Conservation (phyloP, 106 monocot species). For the Dioscorea zingiberensis region DNA sequence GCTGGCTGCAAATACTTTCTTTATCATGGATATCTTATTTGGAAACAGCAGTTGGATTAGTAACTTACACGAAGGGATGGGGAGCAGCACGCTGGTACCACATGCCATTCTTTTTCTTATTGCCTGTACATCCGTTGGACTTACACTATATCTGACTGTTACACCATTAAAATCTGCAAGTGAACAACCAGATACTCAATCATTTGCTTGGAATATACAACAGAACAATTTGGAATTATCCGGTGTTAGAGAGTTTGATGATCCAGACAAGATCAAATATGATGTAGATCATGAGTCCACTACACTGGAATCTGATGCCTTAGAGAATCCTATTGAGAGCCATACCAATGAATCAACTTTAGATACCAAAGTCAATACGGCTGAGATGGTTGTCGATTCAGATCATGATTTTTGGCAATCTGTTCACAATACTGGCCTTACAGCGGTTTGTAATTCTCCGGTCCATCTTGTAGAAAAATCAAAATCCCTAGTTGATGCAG, state of each 20-base stretch:
- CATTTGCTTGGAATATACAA: slow-evolving; percentile 17
- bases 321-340: slow-evolving; percentile 12
- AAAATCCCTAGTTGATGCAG: slow-evolving; percentile 22
- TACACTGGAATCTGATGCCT: slow-evolving; percentile 11
- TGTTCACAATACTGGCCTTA: slow-evolving; percentile 11
- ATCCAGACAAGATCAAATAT: slow-evolving; percentile 15
- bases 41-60: slow-evolving; percentile 69
- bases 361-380: slow-evolving; percentile 26
- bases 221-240: slow-evolving; percentile 11
- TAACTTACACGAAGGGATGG: slow-evolving; percentile 33
- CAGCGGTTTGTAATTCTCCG: slow-evolving; percentile 9
- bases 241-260: slow-evolving; percentile 13
- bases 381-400: slow-evolving; percentile 35
- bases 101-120: slow-evolving; percentile 44
- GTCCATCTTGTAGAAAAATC: slow-evolving; percentile 21
- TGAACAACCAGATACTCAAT: slow-evolving; percentile 30
- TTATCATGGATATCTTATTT: slow-evolving; percentile 63
- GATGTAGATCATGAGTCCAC: slow-evolving; percentile 23
- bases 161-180: slow-evolving; percentile 85
- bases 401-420: slow-evolving; percentile 36
- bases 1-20: slow-evolving; percentile 57
- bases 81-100: slow-evolving; percentile 20
- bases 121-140: slow-evolving; percentile 44
- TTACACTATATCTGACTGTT: slow-evolving; percentile 61
- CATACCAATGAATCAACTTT: slow-evolving; percentile 24